Evolutionary conservation across 2,329 filamentous ascomycete genomes (phyloP).

Genomic region (Periglandula ipomoeae): DNA sequence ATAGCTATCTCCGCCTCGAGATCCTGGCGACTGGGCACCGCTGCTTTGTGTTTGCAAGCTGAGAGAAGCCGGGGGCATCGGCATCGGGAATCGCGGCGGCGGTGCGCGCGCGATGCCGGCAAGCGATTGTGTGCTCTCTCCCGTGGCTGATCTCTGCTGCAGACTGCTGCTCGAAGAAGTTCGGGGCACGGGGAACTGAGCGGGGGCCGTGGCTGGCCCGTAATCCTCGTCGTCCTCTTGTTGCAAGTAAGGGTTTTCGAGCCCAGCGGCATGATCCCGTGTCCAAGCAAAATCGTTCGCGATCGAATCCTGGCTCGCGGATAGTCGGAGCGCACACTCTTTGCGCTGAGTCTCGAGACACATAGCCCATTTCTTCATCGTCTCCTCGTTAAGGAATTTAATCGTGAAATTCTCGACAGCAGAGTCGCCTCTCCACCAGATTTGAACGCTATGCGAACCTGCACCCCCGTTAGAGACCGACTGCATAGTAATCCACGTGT

Average conservation of each 20-base stretch:
- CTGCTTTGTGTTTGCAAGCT: slow-evolving; percentile 55
- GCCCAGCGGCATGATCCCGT: slow-evolving; percentile 50
- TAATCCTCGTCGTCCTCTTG: slow-evolving; percentile 52
- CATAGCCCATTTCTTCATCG: slow-evolving; percentile 83
- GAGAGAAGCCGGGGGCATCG: slow-evolving; percentile 46
- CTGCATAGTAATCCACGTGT: no score
- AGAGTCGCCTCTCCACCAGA: slow-evolving; percentile 97
- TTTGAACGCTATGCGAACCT: slow-evolving; percentile 93
- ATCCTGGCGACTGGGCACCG: slow-evolving; percentile 48
- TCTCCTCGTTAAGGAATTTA: slow-evolving; percentile 83
- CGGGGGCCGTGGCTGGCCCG: slow-evolving; percentile 25
- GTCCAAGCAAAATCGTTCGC: slow-evolving; percentile 77
- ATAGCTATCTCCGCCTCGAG: slow-evolving; percentile 69
- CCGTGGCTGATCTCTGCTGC: slow-evolving; percentile 66
- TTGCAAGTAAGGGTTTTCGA: slow-evolving; percentile 76
- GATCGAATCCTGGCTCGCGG: slow-evolving; percentile 35
- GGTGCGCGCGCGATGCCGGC: slow-evolving; percentile 49
- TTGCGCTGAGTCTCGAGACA: slow-evolving; percentile 71
- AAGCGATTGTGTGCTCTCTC: slow-evolving; percentile 55
- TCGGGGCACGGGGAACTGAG: slow-evolving; percentile 26
- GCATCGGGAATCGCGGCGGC: slow-evolving; percentile 64
- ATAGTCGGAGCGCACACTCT: slow-evolving; percentile 42
- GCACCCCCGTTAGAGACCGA: slow-evolving; percentile 18
- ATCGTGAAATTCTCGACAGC: slow-evolving; percentile 95
- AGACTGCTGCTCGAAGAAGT: slow-evolving; percentile 63